Base-by-base conservation (phyloP, 805 yeast species). In the Barnettozyma salicaria region DNA sequence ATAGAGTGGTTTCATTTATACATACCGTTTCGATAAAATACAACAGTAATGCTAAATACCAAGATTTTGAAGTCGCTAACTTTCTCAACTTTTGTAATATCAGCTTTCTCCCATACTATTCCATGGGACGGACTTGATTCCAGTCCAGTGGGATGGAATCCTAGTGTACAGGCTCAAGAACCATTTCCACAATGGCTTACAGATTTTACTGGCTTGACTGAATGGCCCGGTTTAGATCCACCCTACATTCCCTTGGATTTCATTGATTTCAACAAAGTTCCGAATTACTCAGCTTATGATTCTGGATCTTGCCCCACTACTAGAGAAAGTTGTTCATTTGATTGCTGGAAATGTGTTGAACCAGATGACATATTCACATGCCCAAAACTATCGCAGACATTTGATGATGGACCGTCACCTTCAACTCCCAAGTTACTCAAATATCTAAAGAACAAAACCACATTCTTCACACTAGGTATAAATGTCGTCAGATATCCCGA, bases 361-460 rank as follows among this genome's bases (percentile, higher is more conserved):
- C 70, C 63, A 25, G 92, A 83, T 58, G 97, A 89, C 54, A 76
- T 83, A 5, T 71, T 65, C 49, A 74, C 90, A 1, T 89, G 97
- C 57, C 74, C 79, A 3, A 63, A 66, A 32, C 64, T 90, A 26
- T 76, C 89, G 0, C 97, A 90, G 61, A 80, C 95, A 0, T 90
- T 90, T 60, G 98, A 90, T 57, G 97, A 90, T 57, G 97, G 98
- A 0, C 98, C 98, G 1, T 72, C 89, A 0, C 76, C 76, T 0
- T 70, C 75, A 17, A 89, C 97, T 0, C 63, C 72, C 4, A 67
- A 66, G 29, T 66, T 90, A 21, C 57, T 88, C 18, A 60, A 65
- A 4, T 60, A 66, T n/a, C 60, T 89, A 45, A 58, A 63, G 7
- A 62, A 63, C 32, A 77, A 72, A 38, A 61, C 88, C 0, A 89